Base-by-base conservation (phyloP, 2,329 filamentous ascomycete species). In the Teratosphaeria destructans region DNA sequence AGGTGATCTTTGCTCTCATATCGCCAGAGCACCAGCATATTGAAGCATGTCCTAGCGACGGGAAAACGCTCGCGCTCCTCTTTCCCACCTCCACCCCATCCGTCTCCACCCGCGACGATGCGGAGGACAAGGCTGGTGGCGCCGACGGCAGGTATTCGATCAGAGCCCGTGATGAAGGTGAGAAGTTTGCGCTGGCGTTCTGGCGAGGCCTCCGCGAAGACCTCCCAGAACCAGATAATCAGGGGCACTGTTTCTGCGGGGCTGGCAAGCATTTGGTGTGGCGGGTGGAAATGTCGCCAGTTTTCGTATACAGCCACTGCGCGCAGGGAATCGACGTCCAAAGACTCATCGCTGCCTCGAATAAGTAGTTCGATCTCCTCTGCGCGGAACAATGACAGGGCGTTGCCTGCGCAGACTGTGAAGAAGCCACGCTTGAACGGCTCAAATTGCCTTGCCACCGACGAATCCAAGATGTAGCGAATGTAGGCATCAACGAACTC, bases 361-460 rank as follows among this genome's bases (percentile, higher is more conserved):
- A 96, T 83, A 0, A 96, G 81, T 3, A 95, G 81, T 71, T 96
- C 92, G 62, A 96, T 95, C 72, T 96, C 92, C 71, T 96, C 91
- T 0, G 92, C 88, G 16, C 89, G 84, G 73, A 96, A 96, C 1
- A 96, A 81, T 0, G 87, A 90, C 39, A 96, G 79, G 0, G 92
- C 91, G 70, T 94, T 95, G 39, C 91, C 90, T 39, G 88, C 89
- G 70, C 90, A 95, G 32, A 96, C 90, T 0, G 89, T 95, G 72
- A 90, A 96, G 74, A 96, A 96, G 0, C 92, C 92, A 58, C 91
- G 84, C 71, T 94, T 94, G 79, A 96, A 96, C 0, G 92, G 91
- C 70, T 95, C 90, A 64, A 95, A 96, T 69, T 96, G 91, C 49
- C 89, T 82, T 47, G 83, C 78, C 1, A 96, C 88, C 0, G 89